These are phyloP conservation scores for Cerioporus squamosus DNA, from an alignment of 1,284 basidiomycete genomes.

Conservation along the genomic window DNA sequence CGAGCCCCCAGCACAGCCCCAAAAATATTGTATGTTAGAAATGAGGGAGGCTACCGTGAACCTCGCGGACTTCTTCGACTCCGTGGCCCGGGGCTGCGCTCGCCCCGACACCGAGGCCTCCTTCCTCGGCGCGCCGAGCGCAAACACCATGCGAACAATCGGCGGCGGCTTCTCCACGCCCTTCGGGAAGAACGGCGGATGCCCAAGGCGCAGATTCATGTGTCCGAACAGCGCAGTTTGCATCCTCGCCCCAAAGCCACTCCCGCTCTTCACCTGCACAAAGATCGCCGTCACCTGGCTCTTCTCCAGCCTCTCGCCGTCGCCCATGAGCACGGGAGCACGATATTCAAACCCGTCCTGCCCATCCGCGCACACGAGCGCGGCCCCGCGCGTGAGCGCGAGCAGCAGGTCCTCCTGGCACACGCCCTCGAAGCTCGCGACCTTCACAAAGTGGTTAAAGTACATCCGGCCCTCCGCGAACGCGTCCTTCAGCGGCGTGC, in stretches of 20 bases:
- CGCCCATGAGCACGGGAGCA: conserved; percentile 8
- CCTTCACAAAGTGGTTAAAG: conserved; percentile 39
- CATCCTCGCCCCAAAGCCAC: background rate
- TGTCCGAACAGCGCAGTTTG: background rate
- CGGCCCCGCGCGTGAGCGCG: conserved; percentile 32
- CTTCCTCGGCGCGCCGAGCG: background rate
- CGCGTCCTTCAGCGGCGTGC: conserved; percentile 4
- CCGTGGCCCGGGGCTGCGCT: background rate
- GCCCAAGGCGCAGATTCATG: background rate
- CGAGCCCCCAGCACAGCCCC: too few relatives aligned
- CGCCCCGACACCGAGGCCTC: background rate
- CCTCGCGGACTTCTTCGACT: background rate
- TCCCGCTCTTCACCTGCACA: conserved; percentile 33
- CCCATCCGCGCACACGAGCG: conserved; percentile 28
- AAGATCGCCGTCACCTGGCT: conserved; percentile 29
- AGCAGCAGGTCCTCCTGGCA: conserved; percentile 24
- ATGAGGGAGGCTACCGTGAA: too few relatives aligned
- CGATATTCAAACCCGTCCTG: conserved; percentile 30
- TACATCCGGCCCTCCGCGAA: conserved; percentile 28
- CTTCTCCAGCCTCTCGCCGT: background rate
- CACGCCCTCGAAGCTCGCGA: conserved; percentile 25
- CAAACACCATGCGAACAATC: conserved; percentile 4
- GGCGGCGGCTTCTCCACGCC: conserved; percentile 1
- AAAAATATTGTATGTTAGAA: too few relatives aligned
- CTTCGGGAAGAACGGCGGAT: background rate